Conservation (phyloP, 371 early-diverging fungal species). For the Dinochytrium kinnereticum region DNA sequence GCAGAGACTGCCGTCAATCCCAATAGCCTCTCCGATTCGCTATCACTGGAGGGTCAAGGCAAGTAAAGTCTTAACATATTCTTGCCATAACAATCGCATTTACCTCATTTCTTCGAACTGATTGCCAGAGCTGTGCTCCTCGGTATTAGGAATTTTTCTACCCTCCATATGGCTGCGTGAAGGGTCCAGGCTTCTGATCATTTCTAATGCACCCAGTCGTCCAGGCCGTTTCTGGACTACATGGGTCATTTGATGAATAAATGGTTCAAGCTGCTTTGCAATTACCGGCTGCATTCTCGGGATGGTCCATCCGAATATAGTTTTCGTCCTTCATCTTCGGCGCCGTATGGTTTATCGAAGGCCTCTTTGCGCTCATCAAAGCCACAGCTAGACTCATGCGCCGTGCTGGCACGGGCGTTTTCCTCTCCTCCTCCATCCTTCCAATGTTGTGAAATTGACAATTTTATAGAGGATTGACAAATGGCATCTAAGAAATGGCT, state of each 20-base stretch:
- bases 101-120: too few relatives aligned
- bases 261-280: too few relatives aligned
- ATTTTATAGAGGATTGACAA: not conserved
- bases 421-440: not conserved
- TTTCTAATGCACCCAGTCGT: conserved; percentile 14
- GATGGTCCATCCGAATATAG: too few relatives aligned
- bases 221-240: not conserved
- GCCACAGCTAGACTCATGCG: conserved; percentile 10
- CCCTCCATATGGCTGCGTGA: too few relatives aligned
- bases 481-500: too few relatives aligned
- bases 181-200: not conserved
- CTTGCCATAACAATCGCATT: too few relatives aligned
- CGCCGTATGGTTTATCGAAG: not conserved
- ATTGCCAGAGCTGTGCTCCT: too few relatives aligned
- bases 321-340: too few relatives aligned
- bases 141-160: too few relatives aligned
- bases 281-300: too few relatives aligned
- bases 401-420: not conserved
- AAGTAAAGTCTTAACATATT: too few relatives aligned
- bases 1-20: conserved; percentile 16
- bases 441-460: not conserved
- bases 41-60: not conserved
- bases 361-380: not conserved
- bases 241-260: too few relatives aligned
- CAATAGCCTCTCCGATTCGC: not conserved